Conservation (phyloP, 805 yeast genomes). For the Wickerhamomyces subpelliculosus region DNA sequence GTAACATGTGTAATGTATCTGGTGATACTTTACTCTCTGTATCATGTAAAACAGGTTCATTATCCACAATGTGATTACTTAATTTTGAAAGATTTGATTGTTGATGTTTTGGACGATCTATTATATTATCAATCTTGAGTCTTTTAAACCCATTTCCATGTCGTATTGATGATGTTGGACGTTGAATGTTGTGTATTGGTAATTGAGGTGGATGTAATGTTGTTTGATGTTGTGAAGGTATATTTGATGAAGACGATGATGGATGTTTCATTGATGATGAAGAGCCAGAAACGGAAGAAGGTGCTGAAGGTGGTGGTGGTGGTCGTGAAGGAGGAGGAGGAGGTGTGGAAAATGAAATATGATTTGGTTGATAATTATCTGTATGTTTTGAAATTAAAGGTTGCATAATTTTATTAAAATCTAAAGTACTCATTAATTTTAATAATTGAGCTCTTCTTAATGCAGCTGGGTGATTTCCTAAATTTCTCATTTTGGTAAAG, state of each 20-base stretch:
- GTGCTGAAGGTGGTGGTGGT: conserved; percentile 4
- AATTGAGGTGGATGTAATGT: neutral
- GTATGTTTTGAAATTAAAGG: conserved; percentile 52
- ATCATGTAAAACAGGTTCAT: conserved; percentile 12
- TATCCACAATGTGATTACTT: neutral
- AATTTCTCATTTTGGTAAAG: conserved; percentile 66
- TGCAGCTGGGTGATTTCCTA: conserved; percentile 79
- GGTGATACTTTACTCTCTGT: conserved; percentile 19
- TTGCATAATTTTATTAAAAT: conserved; percentile 59
- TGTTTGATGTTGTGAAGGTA: neutral
- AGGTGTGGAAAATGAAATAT: conserved; percentile 9
- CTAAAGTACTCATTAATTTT: conserved; percentile 56
- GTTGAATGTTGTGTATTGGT: neutral
- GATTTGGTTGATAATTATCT: conserved; percentile 31
- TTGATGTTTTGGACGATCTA: conserved; percentile 3
- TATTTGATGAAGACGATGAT: too few species aligned
- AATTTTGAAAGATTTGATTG: neutral
- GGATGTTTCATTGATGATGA: neutral
- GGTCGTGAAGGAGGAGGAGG: conserved; percentile 1
- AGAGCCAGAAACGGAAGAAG: neutral
- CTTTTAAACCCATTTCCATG: conserved; percentile 4
- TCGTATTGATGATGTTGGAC: neutral
- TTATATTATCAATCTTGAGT: conserved; percentile 11
- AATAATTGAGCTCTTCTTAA: conserved; percentile 64
- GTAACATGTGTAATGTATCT: conserved; percentile 22